Conservation (phyloP, 805 yeast genomes). For the Candida vartiovaarae region DNA sequence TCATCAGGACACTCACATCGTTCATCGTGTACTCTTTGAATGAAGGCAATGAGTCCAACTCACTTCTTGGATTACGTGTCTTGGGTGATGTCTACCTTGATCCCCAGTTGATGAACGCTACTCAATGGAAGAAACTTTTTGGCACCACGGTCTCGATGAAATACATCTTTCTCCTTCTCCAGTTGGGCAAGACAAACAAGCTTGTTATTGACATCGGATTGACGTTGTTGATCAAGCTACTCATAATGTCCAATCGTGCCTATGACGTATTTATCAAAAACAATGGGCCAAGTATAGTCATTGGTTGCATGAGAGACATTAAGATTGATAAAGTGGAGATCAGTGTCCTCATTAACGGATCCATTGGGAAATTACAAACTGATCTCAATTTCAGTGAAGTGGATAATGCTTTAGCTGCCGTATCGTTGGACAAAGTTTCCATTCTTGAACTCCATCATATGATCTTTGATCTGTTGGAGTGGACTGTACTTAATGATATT, state of each 20-base stretch:
- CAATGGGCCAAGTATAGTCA: constrained; percentile 44
- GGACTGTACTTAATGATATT: constrained; percentile 30
- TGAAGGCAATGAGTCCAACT: constrained; percentile 22
- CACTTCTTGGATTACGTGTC: constrained; percentile 26
- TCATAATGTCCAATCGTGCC: constrained; percentile 40
- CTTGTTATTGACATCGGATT: constrained; percentile 24
- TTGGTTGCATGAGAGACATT: constrained; percentile 38
- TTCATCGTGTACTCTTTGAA: constrained; percentile 44
- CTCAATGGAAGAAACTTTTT: constrained; percentile 39
- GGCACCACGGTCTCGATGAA: constrained; percentile 55
- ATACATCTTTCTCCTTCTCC: constrained; percentile 54
- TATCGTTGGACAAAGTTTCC: constrained; percentile 11
- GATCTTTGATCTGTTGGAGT: constrained; percentile 29
- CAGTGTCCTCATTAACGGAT: constrained; percentile 35
- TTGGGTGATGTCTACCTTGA: constrained; percentile 27
- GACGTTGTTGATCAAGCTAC: constrained; percentile 43
- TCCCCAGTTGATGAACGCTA: constrained; percentile 32
- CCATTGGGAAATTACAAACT: constrained; percentile 36
- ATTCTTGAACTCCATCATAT: constrained; percentile 40
- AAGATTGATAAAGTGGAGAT: constrained; percentile 28
- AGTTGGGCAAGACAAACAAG: constrained; percentile 29
- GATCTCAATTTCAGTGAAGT: constrained; percentile 17
- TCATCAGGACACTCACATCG: constrained; percentile 43
- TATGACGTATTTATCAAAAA: constrained; percentile 43
- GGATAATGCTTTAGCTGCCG: constrained; percentile 2